A percentile compares a stretch with the other conserved stretches of the same genome.
These are phyloP conservation scores for Climacium dendroides DNA, from an alignment of 225 moss, liverwort and hornwort genomes.

Conservation along the genomic window DNA sequence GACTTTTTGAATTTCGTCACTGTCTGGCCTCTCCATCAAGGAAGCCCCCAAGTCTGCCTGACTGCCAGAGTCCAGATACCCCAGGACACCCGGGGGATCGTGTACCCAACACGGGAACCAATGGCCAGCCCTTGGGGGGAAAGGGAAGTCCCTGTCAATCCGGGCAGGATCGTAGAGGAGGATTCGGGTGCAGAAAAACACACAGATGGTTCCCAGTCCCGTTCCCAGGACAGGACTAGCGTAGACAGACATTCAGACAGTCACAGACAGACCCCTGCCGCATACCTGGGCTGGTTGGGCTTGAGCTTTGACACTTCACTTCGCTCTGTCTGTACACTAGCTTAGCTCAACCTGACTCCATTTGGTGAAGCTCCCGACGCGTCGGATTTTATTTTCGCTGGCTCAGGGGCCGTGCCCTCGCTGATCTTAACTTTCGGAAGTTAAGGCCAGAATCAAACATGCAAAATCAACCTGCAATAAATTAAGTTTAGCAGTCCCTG, in stretches of 20 bases:
- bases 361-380: background rate
- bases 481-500: background rate
- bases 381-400: background rate
- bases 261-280: background rate
- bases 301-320: background rate
- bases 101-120: constrained; percentile 5
- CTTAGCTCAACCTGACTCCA: background rate
- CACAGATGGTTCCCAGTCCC: background rate
- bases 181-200: constrained; percentile 3
- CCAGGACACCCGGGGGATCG: background rate
- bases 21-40: background rate
- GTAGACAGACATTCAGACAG: background rate
- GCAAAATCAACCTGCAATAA: background rate
- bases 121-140: background rate
- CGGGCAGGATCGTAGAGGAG: constrained; percentile 1
- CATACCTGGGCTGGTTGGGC: background rate
- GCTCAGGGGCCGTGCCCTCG: background rate
- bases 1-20: background rate
- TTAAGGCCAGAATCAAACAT: background rate
- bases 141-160: background rate
- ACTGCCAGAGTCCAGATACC: constrained; percentile 2
- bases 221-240: background rate
- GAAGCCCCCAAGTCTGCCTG: background rate
- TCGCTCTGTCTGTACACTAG: background rate
- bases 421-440: background rate